These are phyloP conservation scores for Xylaria nigripes DNA, from an alignment of 495 filamentous ascomycete genomes.

Conservation along the genomic window DNA sequence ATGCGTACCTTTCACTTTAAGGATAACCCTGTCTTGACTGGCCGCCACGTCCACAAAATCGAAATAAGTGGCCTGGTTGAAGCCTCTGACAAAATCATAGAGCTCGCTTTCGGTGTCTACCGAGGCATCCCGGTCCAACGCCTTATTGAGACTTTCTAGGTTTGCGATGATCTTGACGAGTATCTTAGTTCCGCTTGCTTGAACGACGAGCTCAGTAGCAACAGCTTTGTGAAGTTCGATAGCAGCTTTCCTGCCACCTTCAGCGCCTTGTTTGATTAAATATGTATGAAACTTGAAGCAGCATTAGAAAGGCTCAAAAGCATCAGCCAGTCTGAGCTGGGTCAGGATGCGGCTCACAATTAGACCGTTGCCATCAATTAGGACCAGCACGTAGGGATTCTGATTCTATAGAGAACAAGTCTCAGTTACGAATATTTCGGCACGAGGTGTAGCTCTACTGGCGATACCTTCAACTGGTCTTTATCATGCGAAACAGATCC, in stretches of 20 bases:
- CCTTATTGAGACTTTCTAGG: constrained; percentile 53
- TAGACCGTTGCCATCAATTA: constrained; percentile 73
- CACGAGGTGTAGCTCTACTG: neutral
- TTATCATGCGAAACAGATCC: constrained; percentile 24
- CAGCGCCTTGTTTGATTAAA: constrained; percentile 53
- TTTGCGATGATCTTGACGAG: constrained; percentile 64
- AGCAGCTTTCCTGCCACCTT: constrained; percentile 66
- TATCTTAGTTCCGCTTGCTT: constrained; percentile 46
- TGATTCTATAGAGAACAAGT: constrained; percentile 45
- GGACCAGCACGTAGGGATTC: constrained; percentile 65
- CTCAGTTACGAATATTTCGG: constrained; percentile 15
- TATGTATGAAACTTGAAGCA: constrained; percentile 54
- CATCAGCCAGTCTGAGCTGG: neutral
- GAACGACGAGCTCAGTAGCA: constrained; percentile 30
- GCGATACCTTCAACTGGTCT: constrained; percentile 31
- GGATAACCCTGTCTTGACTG: constrained; percentile 59
- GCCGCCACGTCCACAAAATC: constrained; percentile 70
- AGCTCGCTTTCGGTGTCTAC: constrained; percentile 44
- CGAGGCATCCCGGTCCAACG: constrained; percentile 51
- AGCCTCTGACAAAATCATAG: constrained; percentile 65
- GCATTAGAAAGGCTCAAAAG: constrained; percentile 10
- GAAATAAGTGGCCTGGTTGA: constrained; percentile 65
- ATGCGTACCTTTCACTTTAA: constrained; percentile 66
- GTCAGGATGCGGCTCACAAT: constrained; percentile 41
- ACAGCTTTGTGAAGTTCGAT: constrained; percentile 50